phyloP scores from a whole-genome alignment of 1,139 yeast genomes.

The Yamadazyma aaseri region DNA sequence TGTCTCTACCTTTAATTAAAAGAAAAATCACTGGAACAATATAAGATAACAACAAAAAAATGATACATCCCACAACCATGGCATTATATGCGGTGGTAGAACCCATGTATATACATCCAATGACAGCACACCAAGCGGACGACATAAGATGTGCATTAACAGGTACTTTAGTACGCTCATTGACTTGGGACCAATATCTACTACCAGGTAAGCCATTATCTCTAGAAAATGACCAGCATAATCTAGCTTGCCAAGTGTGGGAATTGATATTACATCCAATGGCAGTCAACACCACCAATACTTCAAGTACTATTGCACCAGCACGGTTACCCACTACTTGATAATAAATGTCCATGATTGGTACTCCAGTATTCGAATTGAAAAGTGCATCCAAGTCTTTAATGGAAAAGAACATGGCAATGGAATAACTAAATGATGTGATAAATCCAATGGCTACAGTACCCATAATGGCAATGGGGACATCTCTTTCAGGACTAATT shows the following conservation, averaged over 20 bases:
- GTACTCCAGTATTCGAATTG: slow-evolving; percentile 54
- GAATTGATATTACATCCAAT: slow-evolving; percentile 69
- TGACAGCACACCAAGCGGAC: slow-evolving; percentile 33
- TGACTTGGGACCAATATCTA: slow-evolving; percentile 30
- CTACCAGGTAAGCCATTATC: slow-evolving; percentile 51
- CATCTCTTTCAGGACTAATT: slow-evolving; percentile 53
- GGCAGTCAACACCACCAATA: slow-evolving; percentile 58
- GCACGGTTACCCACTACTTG: slow-evolving; percentile 55
- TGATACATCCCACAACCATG: slow-evolving; percentile 37
- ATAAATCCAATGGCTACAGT: slow-evolving; percentile 66
- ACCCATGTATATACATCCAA: slow-evolving; percentile 43
- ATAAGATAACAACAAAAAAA: slow-evolving; percentile 35
- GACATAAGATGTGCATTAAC: slow-evolving; percentile 38
- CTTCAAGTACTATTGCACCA: slow-evolving; percentile 61
- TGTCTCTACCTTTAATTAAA: slow-evolving; percentile 33
- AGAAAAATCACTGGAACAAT: slow-evolving; percentile 33
- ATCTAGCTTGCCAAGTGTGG: slow-evolving; percentile 75
- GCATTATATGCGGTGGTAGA: slow-evolving; percentile 44
- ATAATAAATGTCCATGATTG: slow-evolving; percentile 59
- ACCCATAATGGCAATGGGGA: slow-evolving; percentile 62
- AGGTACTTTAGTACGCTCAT: slow-evolving; percentile 32
- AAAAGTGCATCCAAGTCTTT: slow-evolving; percentile 48
- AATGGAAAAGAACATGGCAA: slow-evolving; percentile 63
- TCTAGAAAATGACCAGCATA: slow-evolving; percentile 77
- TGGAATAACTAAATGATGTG: slow-evolving; percentile 58